These are phyloP conservation scores for Penstemon davidsonii DNA, from an alignment of 257 asterid species.

Conservation along the genomic window DNA sequence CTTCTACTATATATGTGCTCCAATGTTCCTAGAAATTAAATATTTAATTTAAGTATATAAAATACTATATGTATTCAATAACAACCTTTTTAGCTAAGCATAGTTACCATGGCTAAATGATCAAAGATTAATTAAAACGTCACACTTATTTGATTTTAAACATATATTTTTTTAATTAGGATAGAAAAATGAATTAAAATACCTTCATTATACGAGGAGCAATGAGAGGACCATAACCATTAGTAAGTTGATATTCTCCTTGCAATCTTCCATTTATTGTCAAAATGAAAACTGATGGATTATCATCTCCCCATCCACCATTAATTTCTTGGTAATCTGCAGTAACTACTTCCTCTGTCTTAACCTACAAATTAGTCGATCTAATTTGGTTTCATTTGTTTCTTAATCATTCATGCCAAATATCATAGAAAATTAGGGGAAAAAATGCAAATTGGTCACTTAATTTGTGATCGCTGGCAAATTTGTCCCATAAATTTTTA, in stretches of 20 bases:
- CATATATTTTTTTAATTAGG: no score
- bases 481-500: no score
- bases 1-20: conserved; percentile 59
- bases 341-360: conserved; percentile 52
- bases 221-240: conserved; percentile 63
- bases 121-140: not conserved
- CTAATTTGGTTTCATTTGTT: no score
- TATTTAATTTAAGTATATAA: not conserved
- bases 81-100: not conserved
- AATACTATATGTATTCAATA: not conserved
- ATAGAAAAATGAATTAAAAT: not conserved
- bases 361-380: conserved; percentile 40
- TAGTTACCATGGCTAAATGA: no score
- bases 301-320: conserved; percentile 67
- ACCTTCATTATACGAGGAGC: conserved; percentile 66
- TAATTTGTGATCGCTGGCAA: no score
- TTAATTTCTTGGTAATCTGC: conserved; percentile 53
- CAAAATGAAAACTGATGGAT: conserved; percentile 67
- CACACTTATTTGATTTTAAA: not conserved
- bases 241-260: conserved; percentile 77
- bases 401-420: no score
- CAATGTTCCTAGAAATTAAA: conserved; percentile 53
- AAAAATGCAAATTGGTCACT: no score
- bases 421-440: no score
- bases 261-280: conserved; percentile 35